A percentile compares a stretch with the other conserved stretches of the same genome.
Conservation (phyloP, 441 rosid species). For the Gossypium armourianum region DNA sequence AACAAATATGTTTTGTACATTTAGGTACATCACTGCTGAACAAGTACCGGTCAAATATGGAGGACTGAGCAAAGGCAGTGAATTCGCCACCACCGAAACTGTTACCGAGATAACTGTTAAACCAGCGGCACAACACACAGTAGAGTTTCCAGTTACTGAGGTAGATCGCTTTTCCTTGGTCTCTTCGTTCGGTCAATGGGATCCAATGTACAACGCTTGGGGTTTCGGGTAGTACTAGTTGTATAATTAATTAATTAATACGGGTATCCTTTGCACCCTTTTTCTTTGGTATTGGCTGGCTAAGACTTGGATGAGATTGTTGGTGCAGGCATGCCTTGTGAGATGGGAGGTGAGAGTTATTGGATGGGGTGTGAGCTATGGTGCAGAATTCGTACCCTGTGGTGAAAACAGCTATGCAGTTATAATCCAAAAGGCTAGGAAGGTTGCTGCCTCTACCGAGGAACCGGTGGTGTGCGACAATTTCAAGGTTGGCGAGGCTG, state of each 20-base stretch:
- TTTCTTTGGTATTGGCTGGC: neutral
- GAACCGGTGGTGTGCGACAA: constrained; percentile 32
- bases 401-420: constrained; percentile 43
- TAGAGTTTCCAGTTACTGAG: constrained; percentile 42
- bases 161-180: constrained; percentile 13
- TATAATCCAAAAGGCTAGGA: constrained; percentile 44
- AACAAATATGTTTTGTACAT: neutral
- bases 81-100: constrained; percentile 28
- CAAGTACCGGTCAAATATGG: constrained; percentile 43
- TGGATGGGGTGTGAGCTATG: constrained; percentile 47
- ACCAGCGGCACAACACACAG: constrained; percentile 29
- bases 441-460: constrained; percentile 21
- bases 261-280: too few relatives aligned
- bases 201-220: neutral
- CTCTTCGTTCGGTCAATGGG: neutral
- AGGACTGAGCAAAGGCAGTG: constrained; percentile 35
- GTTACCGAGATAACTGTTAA: constrained; percentile 32
- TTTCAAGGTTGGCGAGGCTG: constrained; percentile 44
- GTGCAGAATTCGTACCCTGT: constrained; percentile 45
- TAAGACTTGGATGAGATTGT: neutral
- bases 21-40: constrained; percentile 40
- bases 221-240: neutral
- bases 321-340: constrained; percentile 30
- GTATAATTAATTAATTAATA: neutral
- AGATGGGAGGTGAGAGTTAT: constrained; percentile 47